Evolutionary conservation across 2,329 filamentous ascomycete genomes (phyloP).

Genomic region (Sporothrix humicola): DNA sequence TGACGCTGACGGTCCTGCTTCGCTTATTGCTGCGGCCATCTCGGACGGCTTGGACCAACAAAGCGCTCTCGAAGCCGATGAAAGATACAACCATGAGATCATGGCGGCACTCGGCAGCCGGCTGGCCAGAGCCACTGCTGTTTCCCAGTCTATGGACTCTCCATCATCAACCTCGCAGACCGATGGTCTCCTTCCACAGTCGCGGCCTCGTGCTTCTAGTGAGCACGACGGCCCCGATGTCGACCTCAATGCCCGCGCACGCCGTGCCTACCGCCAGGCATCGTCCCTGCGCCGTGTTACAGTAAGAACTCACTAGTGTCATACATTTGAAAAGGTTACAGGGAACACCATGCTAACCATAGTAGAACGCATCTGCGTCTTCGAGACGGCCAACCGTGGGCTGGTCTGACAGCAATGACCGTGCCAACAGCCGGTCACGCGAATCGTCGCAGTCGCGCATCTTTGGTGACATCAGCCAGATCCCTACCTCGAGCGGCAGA

Average conservation of each 20-base stretch:
- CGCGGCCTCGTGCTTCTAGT: background rate
- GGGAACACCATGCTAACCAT: slow-evolving; percentile 13
- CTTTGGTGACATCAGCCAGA: slow-evolving; percentile 30
- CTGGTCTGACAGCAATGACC: slow-evolving; percentile 31
- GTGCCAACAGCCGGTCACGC: background rate
- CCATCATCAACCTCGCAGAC: background rate
- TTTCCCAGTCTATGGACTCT: background rate
- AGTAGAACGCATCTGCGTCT: slow-evolving; percentile 21
- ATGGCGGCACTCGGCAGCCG: background rate
- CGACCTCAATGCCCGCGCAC: background rate
- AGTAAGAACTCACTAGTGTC: background rate
- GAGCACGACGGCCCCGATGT: slow-evolving; percentile 1
- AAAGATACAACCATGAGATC: background rate
- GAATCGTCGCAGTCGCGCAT: slow-evolving; percentile 31
- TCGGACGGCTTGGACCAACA: background rate
- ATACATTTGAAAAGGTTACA: too few species aligned
- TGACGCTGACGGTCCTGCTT: background rate
- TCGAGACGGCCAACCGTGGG: slow-evolving; percentile 28
- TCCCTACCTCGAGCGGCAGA: slow-evolving; percentile 6
- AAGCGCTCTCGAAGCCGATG: background rate
- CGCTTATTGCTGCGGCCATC: background rate
- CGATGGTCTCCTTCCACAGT: background rate
- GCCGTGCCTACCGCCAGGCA: background rate
- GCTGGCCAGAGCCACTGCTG: background rate
- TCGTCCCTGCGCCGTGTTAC: slow-evolving; percentile 32